A percentile compares a stretch with the other conserved stretches of the same genome.
Conservation (phyloP, 352 stramenopile genomes). For the Globisporangium sylvaticum region DNA sequence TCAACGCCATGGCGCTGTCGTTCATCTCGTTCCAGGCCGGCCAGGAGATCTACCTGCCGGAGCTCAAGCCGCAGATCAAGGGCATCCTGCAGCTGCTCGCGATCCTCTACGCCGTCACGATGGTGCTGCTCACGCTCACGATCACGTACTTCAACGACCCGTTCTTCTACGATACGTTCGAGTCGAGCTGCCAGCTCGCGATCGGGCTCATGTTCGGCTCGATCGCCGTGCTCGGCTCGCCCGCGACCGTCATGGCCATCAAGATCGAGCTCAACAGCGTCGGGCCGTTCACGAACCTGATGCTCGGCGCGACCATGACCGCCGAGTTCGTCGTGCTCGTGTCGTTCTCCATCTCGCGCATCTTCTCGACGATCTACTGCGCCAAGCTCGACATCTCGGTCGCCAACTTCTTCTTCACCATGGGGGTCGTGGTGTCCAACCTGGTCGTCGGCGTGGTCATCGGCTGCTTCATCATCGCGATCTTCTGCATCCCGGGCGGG, state of each 20-base stretch:
- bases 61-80: constrained; percentile 59
- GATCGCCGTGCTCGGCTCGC: constrained; percentile 63
- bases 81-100: constrained; percentile 45
- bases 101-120: constrained; percentile 50
- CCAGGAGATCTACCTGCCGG: constrained; percentile 68
- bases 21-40: constrained; percentile 78
- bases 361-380: constrained; percentile 62
- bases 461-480: constrained; percentile 42
- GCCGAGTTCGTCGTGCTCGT: constrained; percentile 71
- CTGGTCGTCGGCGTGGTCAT: constrained; percentile 43
- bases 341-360: constrained; percentile 61
- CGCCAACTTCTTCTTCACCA: constrained; percentile 51
- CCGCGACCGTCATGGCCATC: constrained; percentile 70
- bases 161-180: constrained; percentile 62
- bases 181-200: constrained; percentile 44
- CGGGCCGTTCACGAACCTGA: constrained; percentile 69
- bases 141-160: constrained; percentile 37
- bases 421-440: constrained; percentile 52
- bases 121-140: constrained; percentile 45
- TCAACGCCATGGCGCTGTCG: constrained; percentile 60
- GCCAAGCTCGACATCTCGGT: constrained; percentile 46
- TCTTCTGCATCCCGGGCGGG: constrained; percentile 57
- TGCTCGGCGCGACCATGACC: constrained; percentile 65
- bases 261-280: constrained; percentile 77
- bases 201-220: constrained; percentile 74